A percentile compares a stretch with the other conserved stretches of the same genome.
phyloP scores from a whole-genome alignment of 495 filamentous ascomycete genomes.

The Sordaria brevicollis region DNA sequence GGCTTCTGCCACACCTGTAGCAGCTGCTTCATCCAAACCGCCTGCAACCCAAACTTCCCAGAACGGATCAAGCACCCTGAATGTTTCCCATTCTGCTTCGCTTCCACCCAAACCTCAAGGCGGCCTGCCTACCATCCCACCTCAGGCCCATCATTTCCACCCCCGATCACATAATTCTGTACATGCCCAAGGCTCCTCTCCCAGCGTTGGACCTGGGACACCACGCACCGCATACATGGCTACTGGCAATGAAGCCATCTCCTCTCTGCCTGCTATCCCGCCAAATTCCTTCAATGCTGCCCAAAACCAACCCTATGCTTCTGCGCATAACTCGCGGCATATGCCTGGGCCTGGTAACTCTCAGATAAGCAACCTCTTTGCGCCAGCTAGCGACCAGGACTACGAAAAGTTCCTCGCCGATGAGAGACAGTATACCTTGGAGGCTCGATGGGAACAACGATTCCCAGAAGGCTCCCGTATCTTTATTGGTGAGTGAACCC shows the following conservation, averaged over 20 bases:
- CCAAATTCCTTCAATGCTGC: slow-evolving; percentile 36
- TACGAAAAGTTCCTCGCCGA: slow-evolving; percentile 83
- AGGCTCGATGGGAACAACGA: slow-evolving; percentile 62
- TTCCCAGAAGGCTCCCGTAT: slow-evolving; percentile 79
- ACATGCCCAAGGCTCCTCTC: slow-evolving; percentile 23
- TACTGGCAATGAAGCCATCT: slow-evolving; percentile 39
- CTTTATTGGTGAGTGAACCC: slow-evolving; percentile 69
- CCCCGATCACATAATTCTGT: slow-evolving; percentile 17
- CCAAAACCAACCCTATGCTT: slow-evolving; percentile 9
- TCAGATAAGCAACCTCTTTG: background rate
- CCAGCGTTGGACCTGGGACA: slow-evolving; percentile 24
- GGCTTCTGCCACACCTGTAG: slow-evolving; percentile 6
- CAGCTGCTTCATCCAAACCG: slow-evolving; percentile 19
- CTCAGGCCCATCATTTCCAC: slow-evolving; percentile 33
- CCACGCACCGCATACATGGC: slow-evolving; percentile 36
- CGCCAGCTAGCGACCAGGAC: slow-evolving; percentile 40
- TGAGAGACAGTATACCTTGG: slow-evolving; percentile 40
- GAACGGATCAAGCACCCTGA: slow-evolving; percentile 22
- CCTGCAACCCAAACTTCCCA: slow-evolving; percentile 23
- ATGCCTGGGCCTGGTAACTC: slow-evolving; percentile 26
- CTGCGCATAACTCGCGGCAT: slow-evolving; percentile 19
- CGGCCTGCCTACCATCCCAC: slow-evolving; percentile 29
- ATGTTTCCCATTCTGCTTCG: slow-evolving; percentile 34
- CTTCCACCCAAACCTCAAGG: slow-evolving; percentile 41
- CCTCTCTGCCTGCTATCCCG: slow-evolving; percentile 51